Conservation (phyloP, 2,329 filamentous ascomycete species). For the Neonectria neomacrospora region DNA sequence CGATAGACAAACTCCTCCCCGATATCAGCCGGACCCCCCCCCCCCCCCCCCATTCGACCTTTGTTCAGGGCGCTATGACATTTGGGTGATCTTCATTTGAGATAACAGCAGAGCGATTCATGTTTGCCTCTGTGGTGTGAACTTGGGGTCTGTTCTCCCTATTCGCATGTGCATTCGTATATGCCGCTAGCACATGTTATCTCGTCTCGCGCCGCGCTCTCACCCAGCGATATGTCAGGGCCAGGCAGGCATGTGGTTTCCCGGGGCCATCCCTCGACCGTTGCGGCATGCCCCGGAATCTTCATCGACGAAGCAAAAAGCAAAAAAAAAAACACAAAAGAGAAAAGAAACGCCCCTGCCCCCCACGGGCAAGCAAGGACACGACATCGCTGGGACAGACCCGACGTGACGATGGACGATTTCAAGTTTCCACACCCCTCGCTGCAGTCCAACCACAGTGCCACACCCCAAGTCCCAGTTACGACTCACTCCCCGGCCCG, state of each 20-base stretch:
- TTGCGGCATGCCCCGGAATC: slow-evolving; percentile 13
- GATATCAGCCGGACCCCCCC: slow-evolving; percentile 27
- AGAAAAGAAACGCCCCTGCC: slow-evolving; percentile 10
- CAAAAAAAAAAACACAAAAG: not conserved
- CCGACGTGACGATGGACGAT: not conserved
- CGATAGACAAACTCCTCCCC: slow-evolving; percentile 24
- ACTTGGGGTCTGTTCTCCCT: not conserved
- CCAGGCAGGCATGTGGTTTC: slow-evolving; percentile 1
- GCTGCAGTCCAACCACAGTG: not conserved
- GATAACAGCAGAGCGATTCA: not conserved
- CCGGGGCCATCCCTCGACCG: not conserved
- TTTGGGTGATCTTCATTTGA: slow-evolving; percentile 4
- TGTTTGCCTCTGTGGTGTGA: not conserved
- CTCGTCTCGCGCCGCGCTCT: not conserved
- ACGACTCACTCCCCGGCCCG: slow-evolving; percentile 26
- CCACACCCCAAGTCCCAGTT: not conserved
- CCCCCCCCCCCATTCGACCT: slow-evolving; percentile 10
- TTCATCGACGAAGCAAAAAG: not conserved
- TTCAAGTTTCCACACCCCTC: slow-evolving; percentile 1
- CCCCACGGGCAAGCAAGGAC: slow-evolving; percentile 15
- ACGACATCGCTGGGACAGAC: not conserved
- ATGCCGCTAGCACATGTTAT: not conserved
- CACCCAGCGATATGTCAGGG: slow-evolving; percentile 6
- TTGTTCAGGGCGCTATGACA: slow-evolving; percentile 6
- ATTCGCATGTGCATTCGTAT: not conserved